These are phyloP conservation scores for Elsinoe necatrix DNA, from an alignment of 2,329 filamentous ascomycete genomes.

Conservation along the genomic window DNA sequence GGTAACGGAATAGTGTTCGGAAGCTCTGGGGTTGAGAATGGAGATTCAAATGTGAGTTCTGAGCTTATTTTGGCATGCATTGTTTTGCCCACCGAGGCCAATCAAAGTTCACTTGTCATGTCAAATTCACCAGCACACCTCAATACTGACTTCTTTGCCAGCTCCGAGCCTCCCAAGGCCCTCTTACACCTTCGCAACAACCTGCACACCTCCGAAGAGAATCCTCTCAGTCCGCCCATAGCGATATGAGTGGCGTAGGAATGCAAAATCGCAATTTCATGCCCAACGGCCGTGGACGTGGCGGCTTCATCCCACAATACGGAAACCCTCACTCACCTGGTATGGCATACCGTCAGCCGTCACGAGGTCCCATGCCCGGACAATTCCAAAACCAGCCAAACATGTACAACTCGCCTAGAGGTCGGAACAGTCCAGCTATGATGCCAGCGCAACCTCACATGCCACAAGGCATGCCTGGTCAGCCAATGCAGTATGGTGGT, in stretches of 20 bases:
- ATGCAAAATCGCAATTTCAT: constrained; percentile 33
- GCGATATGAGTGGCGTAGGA: constrained; percentile 57
- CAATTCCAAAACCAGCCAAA: constrained; percentile 22
- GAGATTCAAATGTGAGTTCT: constrained; percentile 60
- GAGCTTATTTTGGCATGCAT: constrained; percentile 19
- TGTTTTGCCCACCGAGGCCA: too few species aligned
- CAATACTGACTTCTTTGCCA: constrained; percentile 13
- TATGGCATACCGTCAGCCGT: constrained; percentile 44
- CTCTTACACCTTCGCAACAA: constrained; percentile 53
- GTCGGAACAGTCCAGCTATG: constrained; percentile 52
- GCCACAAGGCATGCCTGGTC: constrained; percentile 43
- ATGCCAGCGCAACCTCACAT: constrained; percentile 59
- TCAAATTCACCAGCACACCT: background rate
- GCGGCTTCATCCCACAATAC: constrained; percentile 46
- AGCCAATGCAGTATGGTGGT: constrained; percentile 54
- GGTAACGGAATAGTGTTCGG: constrained; percentile 70
- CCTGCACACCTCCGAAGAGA: constrained; percentile 75
- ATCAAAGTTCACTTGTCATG: background rate
- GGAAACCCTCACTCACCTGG: constrained; percentile 47
- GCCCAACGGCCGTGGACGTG: constrained; percentile 42
- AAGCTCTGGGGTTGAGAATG: constrained; percentile 63
- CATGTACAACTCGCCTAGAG: constrained; percentile 36
- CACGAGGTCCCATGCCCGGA: constrained; percentile 44
- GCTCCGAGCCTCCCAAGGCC: constrained; percentile 23
- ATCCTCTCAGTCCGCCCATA: constrained; percentile 75